Base-by-base conservation (phyloP, 2,329 filamentous ascomycete species). In the Botryotinia convoluta region DNA sequence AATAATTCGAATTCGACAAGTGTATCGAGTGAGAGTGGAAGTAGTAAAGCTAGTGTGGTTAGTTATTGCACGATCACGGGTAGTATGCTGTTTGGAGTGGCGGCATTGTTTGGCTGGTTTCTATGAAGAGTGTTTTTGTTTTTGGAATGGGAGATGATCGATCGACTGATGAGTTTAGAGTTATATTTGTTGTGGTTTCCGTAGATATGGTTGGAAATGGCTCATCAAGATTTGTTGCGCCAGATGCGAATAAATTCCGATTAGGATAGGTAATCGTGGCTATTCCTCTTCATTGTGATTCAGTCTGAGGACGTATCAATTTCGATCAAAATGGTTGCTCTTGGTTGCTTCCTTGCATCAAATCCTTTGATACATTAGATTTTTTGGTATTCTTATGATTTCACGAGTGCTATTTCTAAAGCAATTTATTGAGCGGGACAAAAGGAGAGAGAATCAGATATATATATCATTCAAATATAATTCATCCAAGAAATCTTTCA, bases 101-200 rank as follows among this genome's bases (percentile, higher is more conserved):
- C 65, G n/a, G 65, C 48, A 1, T 26, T 69, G 8, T 69, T 69
- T 37, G 65, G 65, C 20, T 69, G 65, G n/a, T 69, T 69, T 32
- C 48, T 69, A 5, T 69, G 6, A 68, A 42, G 18, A 7, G 48
- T 9, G 12, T 4, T 26, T 57, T 69, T 16, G 8, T 18, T 16
- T 44, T 5, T n/a, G 18, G 9, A 3, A 3, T 32, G 4, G 22
- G 35, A 37, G 9, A 3, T 9, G 3, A 18, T 29, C 3, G 7
- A 18, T 54, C n/a, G 3, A 54, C 14, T 54, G n/a, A 2, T 29
- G 6, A 12, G 3, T 16, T 14, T 16, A n/a, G 22, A 18, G 51
- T 5, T 29, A 14, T 51, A n/a, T 3, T 54, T 16, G 2, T 54
- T n/a, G n/a, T 54, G 1, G 14, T 54, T 8, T 29, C 12, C 26